phyloP scores from a whole-genome alignment of 164 flowering plant species.

The grape (Vitis vinifera) region DNA sequence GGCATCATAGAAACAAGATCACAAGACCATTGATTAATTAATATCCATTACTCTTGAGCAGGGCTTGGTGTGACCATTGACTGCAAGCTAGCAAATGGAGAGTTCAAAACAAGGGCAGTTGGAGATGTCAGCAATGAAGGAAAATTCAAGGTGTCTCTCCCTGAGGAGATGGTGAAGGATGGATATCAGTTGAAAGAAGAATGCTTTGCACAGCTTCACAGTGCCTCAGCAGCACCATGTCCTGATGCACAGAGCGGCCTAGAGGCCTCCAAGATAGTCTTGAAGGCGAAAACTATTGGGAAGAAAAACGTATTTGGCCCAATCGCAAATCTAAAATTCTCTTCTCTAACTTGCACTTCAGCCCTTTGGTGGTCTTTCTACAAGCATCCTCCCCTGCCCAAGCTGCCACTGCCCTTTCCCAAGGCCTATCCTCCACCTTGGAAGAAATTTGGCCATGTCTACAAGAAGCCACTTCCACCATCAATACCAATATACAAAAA shows the following conservation, averaged over 20 bases:
- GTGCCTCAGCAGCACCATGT: constrained; percentile 58
- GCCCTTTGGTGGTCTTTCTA: constrained; percentile 55
- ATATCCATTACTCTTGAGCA: constrained; percentile 19
- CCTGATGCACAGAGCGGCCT: constrained; percentile 44
- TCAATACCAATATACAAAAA: constrained; percentile 4
- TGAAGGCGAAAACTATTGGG: constrained; percentile 36
- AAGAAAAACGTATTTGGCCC: constrained; percentile 41
- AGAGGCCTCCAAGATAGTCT: constrained; percentile 49
- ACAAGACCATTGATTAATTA: too few relatives aligned
- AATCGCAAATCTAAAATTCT: constrained; percentile 53
- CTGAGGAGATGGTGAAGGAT: constrained; percentile 41
- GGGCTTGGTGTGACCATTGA: constrained; percentile 64
- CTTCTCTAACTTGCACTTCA: constrained; percentile 58
- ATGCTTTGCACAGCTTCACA: constrained; percentile 76
- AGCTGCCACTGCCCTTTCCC: constrained; percentile 11
- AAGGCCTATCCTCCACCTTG: constrained; percentile 1
- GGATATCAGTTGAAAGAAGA: constrained; percentile 53
- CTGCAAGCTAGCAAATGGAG: constrained; percentile 56
- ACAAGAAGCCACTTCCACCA: constrained; percentile 14
- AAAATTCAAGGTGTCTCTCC: constrained; percentile 58
- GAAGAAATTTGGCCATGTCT: background rate
- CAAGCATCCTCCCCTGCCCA: constrained; percentile 42
- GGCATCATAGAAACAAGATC: too few relatives aligned
- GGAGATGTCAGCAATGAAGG: constrained; percentile 67
- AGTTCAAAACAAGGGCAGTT: constrained; percentile 42